Evolutionary conservation across 805 yeast genomes (phyloP).

Genomic region (Yamadazyma endophytica): DNA sequence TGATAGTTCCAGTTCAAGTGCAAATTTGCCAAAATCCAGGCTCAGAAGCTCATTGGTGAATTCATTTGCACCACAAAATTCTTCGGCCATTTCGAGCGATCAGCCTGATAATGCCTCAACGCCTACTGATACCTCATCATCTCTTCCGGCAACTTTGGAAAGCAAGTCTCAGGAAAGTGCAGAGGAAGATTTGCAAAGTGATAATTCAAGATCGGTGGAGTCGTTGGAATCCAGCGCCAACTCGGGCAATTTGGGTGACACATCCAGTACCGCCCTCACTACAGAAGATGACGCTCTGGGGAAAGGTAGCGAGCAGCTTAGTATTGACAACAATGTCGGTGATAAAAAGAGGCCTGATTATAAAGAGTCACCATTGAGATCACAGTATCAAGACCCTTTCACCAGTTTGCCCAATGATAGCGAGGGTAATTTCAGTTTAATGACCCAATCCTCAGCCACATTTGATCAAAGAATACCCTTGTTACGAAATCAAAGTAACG

Average conservation of each 20-base stretch:
- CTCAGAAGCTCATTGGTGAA: conserved; percentile 25
- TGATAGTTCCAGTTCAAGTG: conserved; percentile 1
- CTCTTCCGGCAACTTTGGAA: too few relatives aligned
- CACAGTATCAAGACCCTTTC: background rate
- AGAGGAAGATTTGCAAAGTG: too few relatives aligned
- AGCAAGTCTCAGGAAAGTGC: too few relatives aligned
- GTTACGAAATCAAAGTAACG: conserved; percentile 11
- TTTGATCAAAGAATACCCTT: conserved; percentile 15
- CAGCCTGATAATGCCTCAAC: conserved; percentile 2
- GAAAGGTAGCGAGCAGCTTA: background rate
- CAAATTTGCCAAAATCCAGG: conserved; percentile 14
- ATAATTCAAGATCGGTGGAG: background rate
- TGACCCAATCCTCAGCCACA: conserved; percentile 11
- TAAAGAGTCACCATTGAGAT: background rate
- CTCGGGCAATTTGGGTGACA: conserved; percentile 6
- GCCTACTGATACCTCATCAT: too few relatives aligned
- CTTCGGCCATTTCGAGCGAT: conserved; percentile 1
- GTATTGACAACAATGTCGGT: background rate
- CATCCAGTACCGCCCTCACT: conserved; percentile 6
- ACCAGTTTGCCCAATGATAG: conserved; percentile 10
- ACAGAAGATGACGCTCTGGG: conserved; percentile 5
- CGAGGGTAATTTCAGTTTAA: conserved; percentile 13
- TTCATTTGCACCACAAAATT: conserved; percentile 27
- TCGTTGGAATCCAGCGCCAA: conserved; percentile 2
- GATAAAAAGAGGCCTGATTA: too few relatives aligned